Evolutionary conservation across 1,284 basidiomycete species (phyloP).

Genomic region (Moniliophthora roreri): DNA sequence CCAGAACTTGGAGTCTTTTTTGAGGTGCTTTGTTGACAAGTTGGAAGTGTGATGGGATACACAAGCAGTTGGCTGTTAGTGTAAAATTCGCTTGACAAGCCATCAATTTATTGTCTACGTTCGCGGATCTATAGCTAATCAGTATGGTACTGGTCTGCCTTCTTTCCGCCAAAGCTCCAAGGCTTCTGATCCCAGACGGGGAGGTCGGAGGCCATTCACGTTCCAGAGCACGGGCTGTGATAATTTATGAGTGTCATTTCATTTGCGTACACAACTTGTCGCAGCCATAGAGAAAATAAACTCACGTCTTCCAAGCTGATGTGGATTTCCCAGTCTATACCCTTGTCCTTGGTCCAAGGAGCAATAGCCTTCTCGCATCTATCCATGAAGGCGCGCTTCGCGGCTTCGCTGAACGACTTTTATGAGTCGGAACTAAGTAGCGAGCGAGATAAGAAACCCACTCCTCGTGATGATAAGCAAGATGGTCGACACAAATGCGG

Average conservation of each 20-base stretch:
- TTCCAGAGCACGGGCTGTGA: conserved; percentile 20
- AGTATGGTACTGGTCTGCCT: conserved; percentile 15
- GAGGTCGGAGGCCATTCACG: conserved; percentile 20
- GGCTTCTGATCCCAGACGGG: conserved; percentile 14
- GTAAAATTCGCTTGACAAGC: too few relatives aligned
- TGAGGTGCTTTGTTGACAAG: not conserved
- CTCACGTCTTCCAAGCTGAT: conserved; percentile 19
- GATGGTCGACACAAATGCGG: conserved; percentile 19
- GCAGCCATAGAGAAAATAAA: not conserved
- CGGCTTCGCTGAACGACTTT: not conserved
- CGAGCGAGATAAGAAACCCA: conserved; percentile 1
- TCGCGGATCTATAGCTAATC: too few relatives aligned
- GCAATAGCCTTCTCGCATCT: conserved; percentile 19
- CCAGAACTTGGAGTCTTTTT: conserved; percentile 2
- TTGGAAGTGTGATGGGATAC: not conserved
- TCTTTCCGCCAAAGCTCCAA: conserved; percentile 17
- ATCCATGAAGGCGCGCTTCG: conserved; percentile 18
- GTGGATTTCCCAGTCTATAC: conserved; percentile 22
- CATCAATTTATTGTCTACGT: too few relatives aligned
- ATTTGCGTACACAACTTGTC: too few relatives aligned
- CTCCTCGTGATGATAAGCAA: conserved; percentile 16
- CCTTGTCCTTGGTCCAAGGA: conserved; percentile 21
- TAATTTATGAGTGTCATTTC: not conserved
- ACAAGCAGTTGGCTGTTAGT: too few relatives aligned
- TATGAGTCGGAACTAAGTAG: not conserved